These are phyloP conservation scores for Hypseocharis bilobata DNA, from an alignment of 441 rosid genomes.

Conservation along the genomic window DNA sequence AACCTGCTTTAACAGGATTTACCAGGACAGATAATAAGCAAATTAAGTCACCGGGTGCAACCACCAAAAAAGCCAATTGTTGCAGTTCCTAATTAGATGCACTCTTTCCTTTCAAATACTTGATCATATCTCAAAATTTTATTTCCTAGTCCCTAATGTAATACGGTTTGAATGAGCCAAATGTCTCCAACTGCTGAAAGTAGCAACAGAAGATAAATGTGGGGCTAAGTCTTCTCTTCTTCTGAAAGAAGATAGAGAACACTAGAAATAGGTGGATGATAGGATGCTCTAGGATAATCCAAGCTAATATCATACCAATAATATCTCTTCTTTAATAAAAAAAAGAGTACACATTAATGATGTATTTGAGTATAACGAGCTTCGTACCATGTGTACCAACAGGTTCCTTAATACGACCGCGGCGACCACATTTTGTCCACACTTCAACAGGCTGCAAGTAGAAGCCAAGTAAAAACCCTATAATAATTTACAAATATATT, in stretches of 20 bases:
- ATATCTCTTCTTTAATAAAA: too few relatives aligned
- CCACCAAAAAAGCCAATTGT: neutral
- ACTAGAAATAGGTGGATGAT: too few relatives aligned
- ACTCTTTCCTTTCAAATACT: neutral
- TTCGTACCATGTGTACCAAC: constrained; percentile 77
- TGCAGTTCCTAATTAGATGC: neutral
- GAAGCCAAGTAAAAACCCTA: neutral
- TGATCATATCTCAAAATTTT: neutral
- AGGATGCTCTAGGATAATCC: too few relatives aligned
- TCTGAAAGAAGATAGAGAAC: too few relatives aligned
- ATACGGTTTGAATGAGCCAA: neutral
- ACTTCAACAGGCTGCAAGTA: constrained; percentile 78
- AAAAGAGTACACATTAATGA: neutral
- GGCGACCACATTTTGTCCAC: constrained; percentile 71
- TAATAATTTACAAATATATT: neutral
- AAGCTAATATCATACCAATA: too few relatives aligned
- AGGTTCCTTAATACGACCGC: constrained; percentile 88
- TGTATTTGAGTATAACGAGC: neutral
- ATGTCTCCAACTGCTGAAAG: neutral
- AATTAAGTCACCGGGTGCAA: neutral
- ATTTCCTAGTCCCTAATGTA: neutral
- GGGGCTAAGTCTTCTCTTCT: neutral
- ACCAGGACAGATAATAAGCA: neutral
- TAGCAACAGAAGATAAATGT: neutral
- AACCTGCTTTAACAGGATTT: neutral